Conservation (phyloP, 2,329 filamentous ascomycete species). For the Leptodontidium sp. region DNA sequence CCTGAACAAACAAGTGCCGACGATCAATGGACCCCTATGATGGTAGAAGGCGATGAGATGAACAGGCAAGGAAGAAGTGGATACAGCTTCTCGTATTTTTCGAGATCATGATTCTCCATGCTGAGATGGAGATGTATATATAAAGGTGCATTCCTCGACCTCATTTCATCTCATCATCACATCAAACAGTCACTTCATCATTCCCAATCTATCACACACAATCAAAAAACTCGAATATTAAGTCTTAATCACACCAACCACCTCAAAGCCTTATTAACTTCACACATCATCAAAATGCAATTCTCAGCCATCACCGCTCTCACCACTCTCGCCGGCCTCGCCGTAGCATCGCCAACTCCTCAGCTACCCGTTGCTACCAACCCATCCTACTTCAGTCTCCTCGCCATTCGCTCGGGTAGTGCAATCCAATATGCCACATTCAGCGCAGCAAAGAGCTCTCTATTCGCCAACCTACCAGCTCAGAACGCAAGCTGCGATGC, state of each 20-base stretch:
- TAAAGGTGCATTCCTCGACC: background rate
- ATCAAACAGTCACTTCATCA: background rate
- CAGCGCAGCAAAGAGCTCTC: conserved; percentile 7
- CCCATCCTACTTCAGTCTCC: conserved; percentile 16
- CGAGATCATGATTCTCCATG: background rate
- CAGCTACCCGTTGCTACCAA: background rate
- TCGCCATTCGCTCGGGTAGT: conserved; percentile 11
- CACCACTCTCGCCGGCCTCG: conserved; percentile 10
- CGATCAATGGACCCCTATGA: conserved; percentile 8
- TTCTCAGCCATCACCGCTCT: conserved; percentile 17
- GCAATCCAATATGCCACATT: conserved; percentile 9
- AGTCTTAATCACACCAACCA: background rate
- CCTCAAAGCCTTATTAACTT: background rate
- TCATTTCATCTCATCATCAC: background rate
- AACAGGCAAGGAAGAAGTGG: conserved; percentile 4
- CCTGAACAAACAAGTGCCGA: conserved; percentile 2
- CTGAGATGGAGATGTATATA: background rate
- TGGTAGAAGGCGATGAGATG: conserved; percentile 13
- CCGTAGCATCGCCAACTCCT: conserved; percentile 10
- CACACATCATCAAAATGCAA: conserved; percentile 2
- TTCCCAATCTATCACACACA: conserved; percentile 5
- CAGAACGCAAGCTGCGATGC: conserved; percentile 14
- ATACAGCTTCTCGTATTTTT: background rate
- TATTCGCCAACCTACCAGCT: conserved; percentile 8
- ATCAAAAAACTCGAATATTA: conserved; percentile 1